Base-by-base conservation (phyloP, 768 basidiomycete species). In the Rubroboletus satanas region DNA sequence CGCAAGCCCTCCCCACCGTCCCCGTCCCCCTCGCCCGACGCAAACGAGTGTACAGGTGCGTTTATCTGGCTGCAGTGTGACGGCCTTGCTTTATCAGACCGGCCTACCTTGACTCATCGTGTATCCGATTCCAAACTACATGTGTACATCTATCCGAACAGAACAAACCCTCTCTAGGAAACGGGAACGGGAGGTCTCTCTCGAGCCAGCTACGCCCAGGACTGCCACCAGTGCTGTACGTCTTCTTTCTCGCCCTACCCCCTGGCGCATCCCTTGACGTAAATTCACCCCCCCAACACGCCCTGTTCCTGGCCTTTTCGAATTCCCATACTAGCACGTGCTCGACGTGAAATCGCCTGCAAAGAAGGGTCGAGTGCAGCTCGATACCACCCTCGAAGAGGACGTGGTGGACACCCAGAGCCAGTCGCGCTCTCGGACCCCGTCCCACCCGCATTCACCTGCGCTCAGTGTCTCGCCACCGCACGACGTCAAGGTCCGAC, bases 101-200 rank as follows among this genome's bases (percentile, higher is more conserved):
- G 63, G 62, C 29, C 58, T 35, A 43, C 54, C 57, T 61, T 65
- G 51, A 59, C 63, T 64, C 51, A 66, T 58, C 61, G 45, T 62
- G 3, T 53, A 47, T 54, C 57, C 56, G 63, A 65, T 70, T 62
- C 50, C 37, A 62, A 57, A 56, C 52, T 18, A 43, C 49, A 50
- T 29, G 17, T 33, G 12, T 33, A 21, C 52, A 39, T 37, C 35
- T 18, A 28, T 51, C 50, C 57, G 51, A 51, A 52, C 63, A 73
- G 74, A 75, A 49, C 68, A 76, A 61, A 82, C 75, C 57, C 68
- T 75, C 44, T 83, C 87, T 23, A 79, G 80, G 68, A 92, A 92
- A 71, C 79, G 89, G 59, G 88, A 89, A 69, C 77, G 89, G 35
- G 88, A 90, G 70, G 82, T 85, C 23, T 92, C 89, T 28, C 71